Percentiles rank a stretch among this genome's conserved stretches.
These are phyloP conservation scores for Tilletia indica DNA, from an alignment of 1,284 basidiomycete genomes.

Conservation along the genomic window DNA sequence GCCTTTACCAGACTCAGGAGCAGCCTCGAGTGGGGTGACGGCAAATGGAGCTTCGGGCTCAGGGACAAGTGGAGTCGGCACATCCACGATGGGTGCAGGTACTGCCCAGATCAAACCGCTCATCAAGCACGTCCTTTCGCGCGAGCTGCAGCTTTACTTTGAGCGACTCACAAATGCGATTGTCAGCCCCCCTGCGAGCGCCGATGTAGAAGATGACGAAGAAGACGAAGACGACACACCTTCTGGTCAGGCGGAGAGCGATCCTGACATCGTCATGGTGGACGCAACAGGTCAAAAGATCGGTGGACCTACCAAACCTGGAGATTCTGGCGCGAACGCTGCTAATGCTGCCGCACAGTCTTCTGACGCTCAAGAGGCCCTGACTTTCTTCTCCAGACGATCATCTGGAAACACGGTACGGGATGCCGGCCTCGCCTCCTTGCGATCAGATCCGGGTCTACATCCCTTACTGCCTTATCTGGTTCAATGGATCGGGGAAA, in stretches of 20 bases:
- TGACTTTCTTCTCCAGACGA: slow-evolving; percentile 29
- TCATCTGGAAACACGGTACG: slow-evolving; percentile 49
- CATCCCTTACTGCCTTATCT: slow-evolving; percentile 93
- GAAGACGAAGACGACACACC: slow-evolving; percentile 35
- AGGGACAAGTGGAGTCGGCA: background rate
- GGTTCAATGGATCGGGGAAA: slow-evolving; percentile 89
- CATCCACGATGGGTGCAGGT: background rate
- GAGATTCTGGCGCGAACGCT: background rate
- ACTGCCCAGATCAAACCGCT: slow-evolving; percentile 45
- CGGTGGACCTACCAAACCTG: background rate
- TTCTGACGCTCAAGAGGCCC: slow-evolving; percentile 2
- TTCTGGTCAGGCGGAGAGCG: slow-evolving; percentile 21
- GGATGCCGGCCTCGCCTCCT: slow-evolving; percentile 81
- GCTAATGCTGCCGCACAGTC: background rate
- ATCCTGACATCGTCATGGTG: slow-evolving; percentile 21
- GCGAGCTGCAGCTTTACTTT: slow-evolving; percentile 94
- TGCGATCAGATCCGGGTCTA: slow-evolving; percentile 84
- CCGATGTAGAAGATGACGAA: slow-evolving; percentile 28
- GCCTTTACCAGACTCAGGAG: slow-evolving; percentile 25
- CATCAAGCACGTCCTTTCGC: slow-evolving; percentile 87
- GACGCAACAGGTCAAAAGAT: slow-evolving; percentile 1
- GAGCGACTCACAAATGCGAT: slow-evolving; percentile 73
- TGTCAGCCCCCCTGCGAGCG: slow-evolving; percentile 37
- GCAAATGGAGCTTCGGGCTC: slow-evolving; percentile 29
- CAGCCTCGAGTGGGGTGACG: slow-evolving; percentile 46